These are phyloP conservation scores for Fomitopsis betulina DNA, from an alignment of 1,284 basidiomycete genomes.

Conservation along the genomic window DNA sequence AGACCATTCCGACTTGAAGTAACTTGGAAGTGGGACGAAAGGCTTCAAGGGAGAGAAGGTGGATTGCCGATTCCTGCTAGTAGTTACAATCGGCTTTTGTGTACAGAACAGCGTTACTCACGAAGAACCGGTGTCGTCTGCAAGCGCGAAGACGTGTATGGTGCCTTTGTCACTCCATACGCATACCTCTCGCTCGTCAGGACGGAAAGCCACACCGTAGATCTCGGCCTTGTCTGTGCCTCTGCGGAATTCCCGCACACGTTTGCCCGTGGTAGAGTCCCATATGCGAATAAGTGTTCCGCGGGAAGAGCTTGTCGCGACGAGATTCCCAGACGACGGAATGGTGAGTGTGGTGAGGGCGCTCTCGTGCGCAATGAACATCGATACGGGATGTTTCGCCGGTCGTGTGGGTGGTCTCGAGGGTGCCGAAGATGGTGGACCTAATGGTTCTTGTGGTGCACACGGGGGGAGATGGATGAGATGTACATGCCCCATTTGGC, in stretches of 20 bases:
- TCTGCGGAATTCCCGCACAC: constrained; percentile 79
- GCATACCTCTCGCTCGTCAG: constrained; percentile 76
- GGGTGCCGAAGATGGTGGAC: constrained; percentile 41
- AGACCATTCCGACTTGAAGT: constrained; percentile 92
- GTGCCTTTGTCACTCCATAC: constrained; percentile 98
- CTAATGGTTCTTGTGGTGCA: constrained; percentile 45
- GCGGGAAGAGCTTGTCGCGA: constrained; percentile 82
- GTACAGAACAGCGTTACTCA: constrained; percentile 35
- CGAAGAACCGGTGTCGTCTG: constrained; percentile 56
- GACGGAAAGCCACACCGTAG: constrained; percentile 80
- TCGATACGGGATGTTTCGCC: constrained; percentile 66
- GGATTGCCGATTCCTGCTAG: constrained; percentile 70
- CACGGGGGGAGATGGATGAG: constrained; percentile 84
- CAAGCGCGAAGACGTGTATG: constrained; percentile 83
- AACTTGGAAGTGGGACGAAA: constrained; percentile 83
- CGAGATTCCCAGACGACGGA: constrained; percentile 72
- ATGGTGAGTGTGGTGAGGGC: constrained; percentile 76
- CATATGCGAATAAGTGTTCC: constrained; percentile 90
- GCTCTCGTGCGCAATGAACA: constrained; percentile 84
- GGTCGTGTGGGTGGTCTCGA: constrained; percentile 48
- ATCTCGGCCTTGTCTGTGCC: constrained; percentile 91
- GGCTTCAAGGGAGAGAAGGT: constrained; percentile 72
- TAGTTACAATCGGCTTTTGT: background rate
- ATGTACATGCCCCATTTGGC: constrained; percentile 89
- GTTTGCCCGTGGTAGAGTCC: constrained; percentile 75